phyloP scores from a whole-genome alignment of 2,329 filamentous ascomycete genomes.

The Neopestalotiopsis clavispora region DNA sequence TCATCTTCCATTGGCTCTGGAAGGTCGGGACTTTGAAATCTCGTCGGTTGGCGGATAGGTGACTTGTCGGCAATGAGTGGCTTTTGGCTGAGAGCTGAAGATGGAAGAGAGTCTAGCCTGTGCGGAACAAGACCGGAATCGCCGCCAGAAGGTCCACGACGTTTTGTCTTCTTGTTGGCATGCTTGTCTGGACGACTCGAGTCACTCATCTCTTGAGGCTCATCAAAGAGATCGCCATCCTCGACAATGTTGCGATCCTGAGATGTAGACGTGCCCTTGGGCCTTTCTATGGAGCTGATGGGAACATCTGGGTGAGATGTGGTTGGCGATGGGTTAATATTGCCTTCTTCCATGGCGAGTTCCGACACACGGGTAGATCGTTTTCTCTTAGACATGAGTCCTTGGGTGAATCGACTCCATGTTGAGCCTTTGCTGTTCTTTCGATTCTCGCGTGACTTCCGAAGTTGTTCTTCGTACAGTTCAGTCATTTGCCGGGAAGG shows the following conservation, averaged over 20 bases:
- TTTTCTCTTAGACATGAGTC: conserved; percentile 30
- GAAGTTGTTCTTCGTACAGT: conserved; percentile 36
- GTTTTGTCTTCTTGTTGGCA: conserved; percentile 16
- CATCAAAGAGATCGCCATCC: conserved; percentile 28
- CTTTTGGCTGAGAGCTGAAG: conserved; percentile 19
- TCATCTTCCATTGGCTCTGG: conserved; percentile 38
- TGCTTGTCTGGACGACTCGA: conserved; percentile 12
- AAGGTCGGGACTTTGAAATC: conserved; percentile 40
- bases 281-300: conserved; percentile 21
- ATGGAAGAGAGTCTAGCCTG: conserved; percentile 20
- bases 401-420: conserved; percentile 31
- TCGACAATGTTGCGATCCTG: conserved; percentile 14
- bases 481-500: conserved; percentile 36
- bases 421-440: conserved; percentile 34
- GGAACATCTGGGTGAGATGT: conserved; percentile 23
- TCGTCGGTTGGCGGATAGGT: conserved; percentile 15
- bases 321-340: conserved; percentile 15
- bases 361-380: conserved; percentile 35
- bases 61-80: conserved; percentile 26
- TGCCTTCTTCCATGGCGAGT: conserved; percentile 28
- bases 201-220: conserved; percentile 27
- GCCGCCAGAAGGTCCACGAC: conserved; percentile 9
- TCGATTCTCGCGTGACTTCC: conserved; percentile 32
- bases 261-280: conserved; percentile 28
- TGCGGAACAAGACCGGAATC: conserved; percentile 1